Base-by-base conservation (phyloP, 2,329 filamentous ascomycete genomes). In the Clathrospora elynae region DNA sequence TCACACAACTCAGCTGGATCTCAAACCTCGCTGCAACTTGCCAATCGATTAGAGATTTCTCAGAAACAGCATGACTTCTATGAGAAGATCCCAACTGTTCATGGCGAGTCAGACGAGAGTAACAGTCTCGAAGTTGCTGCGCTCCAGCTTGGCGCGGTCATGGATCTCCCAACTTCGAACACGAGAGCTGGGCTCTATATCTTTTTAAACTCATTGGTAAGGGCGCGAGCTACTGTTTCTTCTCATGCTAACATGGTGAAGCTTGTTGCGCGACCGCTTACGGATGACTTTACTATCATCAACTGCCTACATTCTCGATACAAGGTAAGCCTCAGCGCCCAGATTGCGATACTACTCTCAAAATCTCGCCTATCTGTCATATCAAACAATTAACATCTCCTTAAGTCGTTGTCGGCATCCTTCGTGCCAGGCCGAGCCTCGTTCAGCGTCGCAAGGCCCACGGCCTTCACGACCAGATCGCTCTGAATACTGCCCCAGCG, bases 261-360 rank as follows among this genome's bases (percentile, higher is more conserved):
- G 88, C 83, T 96, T 39, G 83, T 88, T 49, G 89, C 85, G 20
- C 82, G 90, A 20, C 91, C 92, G 0, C 73, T 95, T 14, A 81
- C 95, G 19, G 91, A 97, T 60, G 91, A 97, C 59, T 76, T 78
- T 37, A 80, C 81, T 17, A 77, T 97, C 8, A 84, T 93, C 54
- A 87, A 82, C 35, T 93, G 91, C 69, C 72, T 97, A 28, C 84
- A 90, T 58, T 89, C 91, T 55, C 81, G 91, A 66, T 96, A 96
- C 63, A 86, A 87, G 71, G 86, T 88, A 73, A 22, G 20, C n/a
- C 1, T 2, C 2, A 53, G 4, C 4, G 5, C 6, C 6, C 2
- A 6, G n/a, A n/a, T n/a, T n/a, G n/a, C n/a, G n/a, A n/a, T n/a
- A n/a, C n/a, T n/a, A n/a, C n/a, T n/a, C n/a, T n/a, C n/a, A n/a